Percentiles rank a stretch among this genome's conserved stretches.
These are phyloP conservation scores for Cokeromyces recurvatus DNA, from an alignment of 371 early-diverging fungal genomes.

Conservation along the genomic window DNA sequence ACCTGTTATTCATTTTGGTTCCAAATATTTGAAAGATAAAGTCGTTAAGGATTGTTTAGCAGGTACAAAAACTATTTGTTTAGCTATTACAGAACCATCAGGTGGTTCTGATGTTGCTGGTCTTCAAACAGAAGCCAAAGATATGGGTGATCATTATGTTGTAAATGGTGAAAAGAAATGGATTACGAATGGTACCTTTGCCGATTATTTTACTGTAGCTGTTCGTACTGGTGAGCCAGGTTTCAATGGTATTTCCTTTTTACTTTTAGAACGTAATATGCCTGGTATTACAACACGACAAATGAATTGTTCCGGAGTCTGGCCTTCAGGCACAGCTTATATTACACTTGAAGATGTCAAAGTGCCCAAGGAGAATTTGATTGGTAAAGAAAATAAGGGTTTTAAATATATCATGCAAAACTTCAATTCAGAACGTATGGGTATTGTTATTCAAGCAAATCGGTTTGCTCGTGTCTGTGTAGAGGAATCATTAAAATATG, in stretches of 20 bases:
- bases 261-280: conserved; percentile 68
- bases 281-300: conserved; percentile 73
- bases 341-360: conserved; percentile 75
- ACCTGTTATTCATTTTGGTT: conserved; percentile 58
- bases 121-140: conserved; percentile 67
- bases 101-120: conserved; percentile 82
- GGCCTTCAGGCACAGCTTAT: conserved; percentile 74
- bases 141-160: conserved; percentile 50
- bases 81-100: conserved; percentile 64
- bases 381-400: conserved; percentile 81
- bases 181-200: conserved; percentile 79
- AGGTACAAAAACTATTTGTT: conserved; percentile 62
- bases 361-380: conserved; percentile 72
- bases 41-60: conserved; percentile 51
- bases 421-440: conserved; percentile 73
- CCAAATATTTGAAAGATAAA: conserved; percentile 50
- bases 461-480: conserved; percentile 78
- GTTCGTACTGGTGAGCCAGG: conserved; percentile 73
- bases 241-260: conserved; percentile 69
- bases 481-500: conserved; percentile 78
- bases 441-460: conserved; percentile 76
- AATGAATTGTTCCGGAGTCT: conserved; percentile 72
- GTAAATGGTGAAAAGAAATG: conserved; percentile 78
- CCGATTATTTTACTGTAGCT: conserved; percentile 60
- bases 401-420: conserved; percentile 73